phyloP scores from a whole-genome alignment of 139 green algal genomes.

The Cymbomonas tetramitiformis region DNA sequence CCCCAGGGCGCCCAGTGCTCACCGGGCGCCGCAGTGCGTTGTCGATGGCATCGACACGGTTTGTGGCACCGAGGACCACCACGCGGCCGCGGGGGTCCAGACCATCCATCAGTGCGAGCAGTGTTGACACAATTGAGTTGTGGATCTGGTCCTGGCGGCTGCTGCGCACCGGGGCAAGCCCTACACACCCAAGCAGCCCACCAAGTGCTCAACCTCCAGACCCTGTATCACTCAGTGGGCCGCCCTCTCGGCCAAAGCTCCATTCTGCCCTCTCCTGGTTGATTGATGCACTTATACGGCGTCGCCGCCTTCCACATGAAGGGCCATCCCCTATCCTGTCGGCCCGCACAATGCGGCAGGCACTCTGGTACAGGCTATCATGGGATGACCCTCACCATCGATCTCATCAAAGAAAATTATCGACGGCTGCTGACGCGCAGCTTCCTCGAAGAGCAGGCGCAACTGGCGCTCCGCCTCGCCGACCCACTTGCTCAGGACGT shows the following conservation, averaged over 20 bases:
- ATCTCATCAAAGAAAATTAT: slow-evolving; percentile 85
- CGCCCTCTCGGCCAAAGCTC: no score
- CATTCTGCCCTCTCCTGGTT: no score
- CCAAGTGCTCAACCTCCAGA: no score
- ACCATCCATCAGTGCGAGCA: slow-evolving; percentile 90
- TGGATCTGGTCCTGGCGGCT: slow-evolving; percentile 86
- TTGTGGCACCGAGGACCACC: slow-evolving; percentile 59
- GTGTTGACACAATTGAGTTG: slow-evolving; percentile 87
- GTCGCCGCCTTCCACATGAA: no score
- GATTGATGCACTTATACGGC: no score
- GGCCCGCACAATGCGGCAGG: no score
- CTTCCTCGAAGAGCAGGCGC: slow-evolving; percentile 83
- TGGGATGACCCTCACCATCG: no score
- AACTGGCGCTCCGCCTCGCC: slow-evolving; percentile 84
- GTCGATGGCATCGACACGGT: slow-evolving; percentile 61
- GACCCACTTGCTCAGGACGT: slow-evolving; percentile 89
- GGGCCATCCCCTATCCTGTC: no score
- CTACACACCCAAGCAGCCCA: no score
- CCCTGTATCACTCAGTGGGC: no score
- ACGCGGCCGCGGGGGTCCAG: slow-evolving; percentile 67
- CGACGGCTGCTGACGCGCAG: slow-evolving; percentile 42
- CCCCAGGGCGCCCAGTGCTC: no score
- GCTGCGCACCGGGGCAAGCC: slow-evolving; percentile 59
- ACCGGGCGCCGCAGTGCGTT: slow-evolving; percentile 46
- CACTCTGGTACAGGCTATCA: no score